Evolutionary conservation across 2,329 filamentous ascomycete genomes (phyloP).

Genomic region (Colletotrichum caudatum): DNA sequence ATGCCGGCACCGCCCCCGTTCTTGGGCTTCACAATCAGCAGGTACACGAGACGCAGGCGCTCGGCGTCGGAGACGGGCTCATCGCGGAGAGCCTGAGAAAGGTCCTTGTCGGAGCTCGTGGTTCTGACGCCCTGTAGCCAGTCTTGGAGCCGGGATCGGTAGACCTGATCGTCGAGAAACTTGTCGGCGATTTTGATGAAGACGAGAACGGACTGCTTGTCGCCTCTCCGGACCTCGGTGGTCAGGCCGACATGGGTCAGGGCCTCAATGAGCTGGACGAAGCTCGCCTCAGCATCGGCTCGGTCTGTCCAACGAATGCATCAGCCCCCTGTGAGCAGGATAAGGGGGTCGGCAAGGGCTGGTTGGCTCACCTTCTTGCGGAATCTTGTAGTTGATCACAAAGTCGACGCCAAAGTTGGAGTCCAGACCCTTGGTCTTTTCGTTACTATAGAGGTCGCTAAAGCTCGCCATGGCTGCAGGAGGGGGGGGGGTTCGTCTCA

Average conservation of each 20-base stretch:
- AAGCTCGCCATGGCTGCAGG: constrained; percentile 39
- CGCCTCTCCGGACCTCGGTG: constrained; percentile 87
- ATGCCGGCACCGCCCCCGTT: constrained; percentile 85
- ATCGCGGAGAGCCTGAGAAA: constrained; percentile 73
- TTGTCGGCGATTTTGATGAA: constrained; percentile 83
- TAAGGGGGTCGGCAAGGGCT: constrained; percentile 9
- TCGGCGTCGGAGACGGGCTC: constrained; percentile 91
- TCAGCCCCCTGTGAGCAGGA: background rate
- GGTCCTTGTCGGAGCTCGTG: constrained; percentile 79
- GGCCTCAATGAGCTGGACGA: constrained; percentile 80
- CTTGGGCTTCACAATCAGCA: constrained; percentile 80
- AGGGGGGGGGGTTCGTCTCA: constrained; percentile 30
- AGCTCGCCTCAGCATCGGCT: constrained; percentile 77
- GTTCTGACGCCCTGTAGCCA: constrained; percentile 92
- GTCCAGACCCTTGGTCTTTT: constrained; percentile 39
- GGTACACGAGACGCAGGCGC: constrained; percentile 86
- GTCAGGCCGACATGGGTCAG: constrained; percentile 84
- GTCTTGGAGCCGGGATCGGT: constrained; percentile 89
- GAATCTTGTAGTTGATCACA: constrained; percentile 84
- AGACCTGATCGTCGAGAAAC: constrained; percentile 83
- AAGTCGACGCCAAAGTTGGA: constrained; percentile 76
- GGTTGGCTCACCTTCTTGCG: constrained; percentile 68
- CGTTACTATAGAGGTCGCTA: constrained; percentile 37
- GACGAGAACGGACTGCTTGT: constrained; percentile 79
- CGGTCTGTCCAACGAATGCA: constrained; percentile 64